A percentile compares a stretch with the other conserved stretches of the same genome.
These are phyloP conservation scores for Fusarium palustre DNA, from an alignment of 2,329 filamentous ascomycete species.

Conservation along the genomic window DNA sequence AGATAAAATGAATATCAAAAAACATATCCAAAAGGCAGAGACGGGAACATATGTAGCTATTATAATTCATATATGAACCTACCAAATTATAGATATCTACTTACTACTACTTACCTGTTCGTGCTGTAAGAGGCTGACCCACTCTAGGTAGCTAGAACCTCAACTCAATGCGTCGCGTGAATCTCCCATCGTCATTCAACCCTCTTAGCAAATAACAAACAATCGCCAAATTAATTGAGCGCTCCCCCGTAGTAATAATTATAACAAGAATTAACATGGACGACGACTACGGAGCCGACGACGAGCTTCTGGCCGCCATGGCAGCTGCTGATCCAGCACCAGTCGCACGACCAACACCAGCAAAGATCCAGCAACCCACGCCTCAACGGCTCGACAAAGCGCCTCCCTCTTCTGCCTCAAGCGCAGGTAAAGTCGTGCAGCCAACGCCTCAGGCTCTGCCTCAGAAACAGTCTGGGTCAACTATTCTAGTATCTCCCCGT, in stretches of 20 bases:
- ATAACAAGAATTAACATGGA: slow-evolving; percentile 52
- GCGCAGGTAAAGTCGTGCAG: slow-evolving; percentile 75
- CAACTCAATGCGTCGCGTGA: slow-evolving; percentile 25
- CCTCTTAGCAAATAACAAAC: neutral
- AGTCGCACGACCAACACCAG: slow-evolving; percentile 50
- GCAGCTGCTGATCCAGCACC: slow-evolving; percentile 59
- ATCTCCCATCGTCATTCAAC: slow-evolving; percentile 16
- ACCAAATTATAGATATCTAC: neutral
- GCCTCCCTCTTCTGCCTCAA: slow-evolving; percentile 56
- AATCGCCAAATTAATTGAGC: neutral
- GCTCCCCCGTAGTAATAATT: neutral
- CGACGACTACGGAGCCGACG: slow-evolving; percentile 69
- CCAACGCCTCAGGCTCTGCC: slow-evolving; percentile 89
- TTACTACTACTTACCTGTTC: no score
- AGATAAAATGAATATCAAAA: neutral
- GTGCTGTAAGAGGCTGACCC: slow-evolving; percentile 21
- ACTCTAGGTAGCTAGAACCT: slow-evolving; percentile 23
- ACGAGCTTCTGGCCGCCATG: slow-evolving; percentile 67
- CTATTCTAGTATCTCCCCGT: slow-evolving; percentile 88
- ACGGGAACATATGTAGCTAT: neutral
- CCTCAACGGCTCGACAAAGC: slow-evolving; percentile 68
- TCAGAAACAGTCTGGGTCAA: slow-evolving; percentile 72
- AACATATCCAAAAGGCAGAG: rapidly evolving
- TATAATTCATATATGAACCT: neutral
- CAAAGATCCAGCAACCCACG: slow-evolving; percentile 59